Conservation (phyloP, 495 filamentous ascomycete species). For the Daldinia concentrica region DNA sequence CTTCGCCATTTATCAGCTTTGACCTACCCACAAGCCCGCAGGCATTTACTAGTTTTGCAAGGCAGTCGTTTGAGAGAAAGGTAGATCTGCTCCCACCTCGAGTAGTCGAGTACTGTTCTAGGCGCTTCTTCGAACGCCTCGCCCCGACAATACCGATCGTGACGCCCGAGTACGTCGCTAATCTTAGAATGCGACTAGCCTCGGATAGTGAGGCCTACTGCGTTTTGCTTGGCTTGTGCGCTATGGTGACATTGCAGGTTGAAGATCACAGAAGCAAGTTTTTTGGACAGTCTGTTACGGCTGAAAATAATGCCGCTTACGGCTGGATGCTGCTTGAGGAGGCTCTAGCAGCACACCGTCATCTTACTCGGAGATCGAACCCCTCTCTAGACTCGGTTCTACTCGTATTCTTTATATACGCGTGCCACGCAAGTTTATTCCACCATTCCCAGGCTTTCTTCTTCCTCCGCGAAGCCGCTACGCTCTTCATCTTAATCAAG, state of each 20-base stretch:
- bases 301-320: constrained; percentile 40
- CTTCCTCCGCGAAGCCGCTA: constrained; percentile 69
- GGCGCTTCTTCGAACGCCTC: constrained; percentile 53
- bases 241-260: constrained; percentile 50
- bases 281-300: constrained; percentile 29
- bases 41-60: constrained; percentile 35
- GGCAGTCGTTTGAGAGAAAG: constrained; percentile 31
- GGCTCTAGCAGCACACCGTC: constrained; percentile 37
- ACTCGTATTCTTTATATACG: constrained; percentile 77
- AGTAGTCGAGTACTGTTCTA: constrained; percentile 47
- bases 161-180: constrained; percentile 43
- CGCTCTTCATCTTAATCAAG: constrained; percentile 56
- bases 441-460: constrained; percentile 69
- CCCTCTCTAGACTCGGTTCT: constrained; percentile 68
- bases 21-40: constrained; percentile 32
- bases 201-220: constrained; percentile 46
- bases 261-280: constrained; percentile 34
- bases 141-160: constrained; percentile 55
- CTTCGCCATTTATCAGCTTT: constrained; percentile 12
- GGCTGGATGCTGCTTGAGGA: constrained; percentile 46
- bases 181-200: constrained; percentile 36
- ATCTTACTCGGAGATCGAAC: constrained; percentile 29
- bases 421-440: constrained; percentile 72
- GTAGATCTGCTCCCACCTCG: constrained; percentile 24
- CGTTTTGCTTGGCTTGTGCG: constrained; percentile 48